These are phyloP conservation scores for Agaricales sp. DNA, from an alignment of 1,284 basidiomycete species.

Conservation along the genomic window DNA sequence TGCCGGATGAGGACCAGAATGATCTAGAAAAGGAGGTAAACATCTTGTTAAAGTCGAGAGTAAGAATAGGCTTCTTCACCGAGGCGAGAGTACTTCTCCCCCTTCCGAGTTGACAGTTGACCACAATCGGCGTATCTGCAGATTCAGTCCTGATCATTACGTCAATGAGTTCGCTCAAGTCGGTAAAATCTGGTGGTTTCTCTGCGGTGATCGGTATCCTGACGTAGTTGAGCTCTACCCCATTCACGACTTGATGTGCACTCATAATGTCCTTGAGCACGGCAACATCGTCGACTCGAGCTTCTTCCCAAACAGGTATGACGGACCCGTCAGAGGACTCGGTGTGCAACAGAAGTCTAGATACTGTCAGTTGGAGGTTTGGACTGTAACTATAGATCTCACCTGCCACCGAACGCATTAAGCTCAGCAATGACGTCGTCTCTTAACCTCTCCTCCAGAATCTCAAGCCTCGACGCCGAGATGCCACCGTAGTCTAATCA, in stretches of 20 bases:
- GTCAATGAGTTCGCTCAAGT: conserved; percentile 70
- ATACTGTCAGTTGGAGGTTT: conserved; percentile 1
- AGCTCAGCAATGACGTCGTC: conserved; percentile 86
- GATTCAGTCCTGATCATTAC: conserved; percentile 68
- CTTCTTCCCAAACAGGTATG: conserved; percentile 94
- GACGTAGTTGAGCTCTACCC: conserved; percentile 65
- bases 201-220: conserved; percentile 90
- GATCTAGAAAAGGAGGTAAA: conserved; percentile 41
- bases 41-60: background rate
- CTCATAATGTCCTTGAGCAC: conserved; percentile 91
- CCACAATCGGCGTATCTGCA: conserved; percentile 73
- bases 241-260: conserved; percentile 31
- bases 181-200: conserved; percentile 58
- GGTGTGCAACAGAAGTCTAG: conserved; percentile 78
- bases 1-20: conserved; percentile 80
- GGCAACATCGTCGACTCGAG: conserved; percentile 65
- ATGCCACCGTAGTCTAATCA: conserved; percentile 83
- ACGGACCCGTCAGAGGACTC: conserved; percentile 86
- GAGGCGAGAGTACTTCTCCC: conserved; percentile 91
- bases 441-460: conserved; percentile 85
- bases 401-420: conserved; percentile 74
- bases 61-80: conserved; percentile 27
- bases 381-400: conserved; percentile 11
- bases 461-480: conserved; percentile 77
- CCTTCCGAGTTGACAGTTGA: conserved; percentile 94